phyloP scores from a whole-genome alignment of 2,329 filamentous ascomycete genomes.

The Monilinia aucupariae region DNA sequence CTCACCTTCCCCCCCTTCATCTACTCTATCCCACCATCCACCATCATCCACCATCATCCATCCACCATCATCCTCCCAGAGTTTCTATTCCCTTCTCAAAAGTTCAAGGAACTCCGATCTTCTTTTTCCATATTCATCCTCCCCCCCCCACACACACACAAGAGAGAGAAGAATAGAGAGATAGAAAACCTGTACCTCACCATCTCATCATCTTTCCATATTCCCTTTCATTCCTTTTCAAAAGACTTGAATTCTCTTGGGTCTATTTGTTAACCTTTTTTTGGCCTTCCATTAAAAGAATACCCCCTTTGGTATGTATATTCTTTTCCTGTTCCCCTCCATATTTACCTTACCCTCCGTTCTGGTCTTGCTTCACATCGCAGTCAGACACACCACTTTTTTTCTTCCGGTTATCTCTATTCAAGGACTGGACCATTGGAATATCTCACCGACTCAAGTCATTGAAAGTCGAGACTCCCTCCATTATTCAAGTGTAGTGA shows the following conservation, averaged over 20 bases:
- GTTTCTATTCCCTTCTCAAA: constrained; percentile 1
- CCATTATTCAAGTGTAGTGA: neutral
- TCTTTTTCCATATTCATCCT: neutral
- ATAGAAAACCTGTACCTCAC: neutral
- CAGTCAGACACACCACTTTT: neutral
- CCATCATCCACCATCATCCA: too few relatives aligned
- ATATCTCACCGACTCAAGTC: neutral
- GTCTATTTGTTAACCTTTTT: neutral
- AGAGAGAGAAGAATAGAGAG: neutral
- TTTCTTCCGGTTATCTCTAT: neutral
- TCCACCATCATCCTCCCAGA: neutral
- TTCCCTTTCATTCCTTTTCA: neutral
- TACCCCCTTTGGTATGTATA: constrained; percentile 14
- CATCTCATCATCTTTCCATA: constrained; percentile 3
- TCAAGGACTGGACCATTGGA: neutral
- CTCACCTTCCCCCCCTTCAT: neutral
- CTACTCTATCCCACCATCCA: too few relatives aligned
- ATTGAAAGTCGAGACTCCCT: neutral
- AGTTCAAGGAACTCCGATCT: neutral
- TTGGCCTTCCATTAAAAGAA: neutral
- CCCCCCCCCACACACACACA: neutral
- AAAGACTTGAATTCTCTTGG: neutral
- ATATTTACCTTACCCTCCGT: neutral
- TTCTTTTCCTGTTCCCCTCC: neutral
- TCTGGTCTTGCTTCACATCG: constrained; percentile 5